phyloP scores from a whole-genome alignment of 768 basidiomycete species.

The Mycena rebaudengoi region DNA sequence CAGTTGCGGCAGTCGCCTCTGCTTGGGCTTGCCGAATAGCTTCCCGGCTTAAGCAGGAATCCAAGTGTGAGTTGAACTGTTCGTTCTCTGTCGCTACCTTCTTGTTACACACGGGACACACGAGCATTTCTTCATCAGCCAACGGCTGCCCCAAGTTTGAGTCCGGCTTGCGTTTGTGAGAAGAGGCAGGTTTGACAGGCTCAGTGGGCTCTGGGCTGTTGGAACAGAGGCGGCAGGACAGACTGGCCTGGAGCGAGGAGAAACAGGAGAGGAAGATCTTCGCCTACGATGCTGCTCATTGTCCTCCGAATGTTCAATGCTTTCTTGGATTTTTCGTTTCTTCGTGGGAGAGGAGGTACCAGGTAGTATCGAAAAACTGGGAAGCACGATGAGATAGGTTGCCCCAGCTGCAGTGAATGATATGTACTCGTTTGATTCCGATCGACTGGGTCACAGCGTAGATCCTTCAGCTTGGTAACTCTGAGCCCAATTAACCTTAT shows the following conservation, averaged over 20 bases:
- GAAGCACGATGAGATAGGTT: neutral
- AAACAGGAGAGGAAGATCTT: too few species aligned
- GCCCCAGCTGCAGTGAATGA: neutral
- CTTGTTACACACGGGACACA: slow-evolving; percentile 79
- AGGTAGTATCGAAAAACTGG: slow-evolving; percentile 68
- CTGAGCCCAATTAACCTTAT: slow-evolving; percentile 89
- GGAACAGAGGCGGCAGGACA: too few species aligned
- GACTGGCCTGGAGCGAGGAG: too few species aligned
- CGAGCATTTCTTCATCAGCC: slow-evolving; percentile 40
- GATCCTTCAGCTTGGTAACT: slow-evolving; percentile 89
- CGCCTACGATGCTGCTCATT: too few species aligned
- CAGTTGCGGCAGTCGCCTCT: slow-evolving; percentile 39
- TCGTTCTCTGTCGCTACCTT: slow-evolving; percentile 74
- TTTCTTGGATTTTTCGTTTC: slow-evolving; percentile 43
- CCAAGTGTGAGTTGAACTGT: slow-evolving; percentile 86
- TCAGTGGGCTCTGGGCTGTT: neutral
- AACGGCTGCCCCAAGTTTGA: neutral
- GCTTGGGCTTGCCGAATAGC: slow-evolving; percentile 78
- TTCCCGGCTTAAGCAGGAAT: slow-evolving; percentile 84
- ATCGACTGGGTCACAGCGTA: slow-evolving; percentile 54
- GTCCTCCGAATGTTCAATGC: too few species aligned
- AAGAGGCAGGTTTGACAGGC: slow-evolving; percentile 2
- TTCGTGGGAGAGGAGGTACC: slow-evolving; percentile 46
- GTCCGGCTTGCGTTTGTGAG: slow-evolving; percentile 7
- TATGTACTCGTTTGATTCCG: slow-evolving; percentile 81